Base-by-base conservation (phyloP, 345 rosid species). In the Pelargonium nanum region DNA sequence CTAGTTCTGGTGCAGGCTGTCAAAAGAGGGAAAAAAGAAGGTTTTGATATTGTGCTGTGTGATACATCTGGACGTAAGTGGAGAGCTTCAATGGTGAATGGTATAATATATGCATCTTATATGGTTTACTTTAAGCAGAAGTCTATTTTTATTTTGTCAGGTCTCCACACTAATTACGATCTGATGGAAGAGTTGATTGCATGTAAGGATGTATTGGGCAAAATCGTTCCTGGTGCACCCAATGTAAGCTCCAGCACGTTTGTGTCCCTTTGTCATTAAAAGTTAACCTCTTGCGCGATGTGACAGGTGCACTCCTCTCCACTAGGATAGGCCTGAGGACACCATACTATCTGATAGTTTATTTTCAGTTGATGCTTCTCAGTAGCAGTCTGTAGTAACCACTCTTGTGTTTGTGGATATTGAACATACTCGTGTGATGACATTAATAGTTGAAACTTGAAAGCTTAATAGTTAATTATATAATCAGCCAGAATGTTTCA, bases 51-150 rank as follows among this genome's bases (percentile, higher is more conserved):
- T 70, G 96, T 93, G 60, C 73, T 93, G 67, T 87, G 99, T 60
- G 99, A 87, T 66, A 93, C 97, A 28, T 93, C 99, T 61, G 97
- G 99, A 75, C 96, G 97, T 87, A 77, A 82, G 99, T 74, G 58
- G 56, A 24, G 12, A 24, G 22, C 50, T 65, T 68, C 60, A 26
- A 40, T 63, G 22, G 45, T 28, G 16, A 55, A 17, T 59, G 61
- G 54, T 53, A 25, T 58, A 34, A 23, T 6, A 12, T 3, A 22
- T 24, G 62, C 66, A 63, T 62, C 53, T 64, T 32, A 24, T 53
- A 60, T 75, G 62, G 65, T 68, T n/a, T 26, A 34, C 23, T 57
- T 50, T 48, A 45, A 50, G 22, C 40, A 44, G 60, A 21, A 45
- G 56, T 63, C 40, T 66, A 44, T 67, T 40, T 58, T 64, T 57